Evolutionary conservation across 2,329 filamentous ascomycete genomes (phyloP).

Genomic region (Beauveria australis): DNA sequence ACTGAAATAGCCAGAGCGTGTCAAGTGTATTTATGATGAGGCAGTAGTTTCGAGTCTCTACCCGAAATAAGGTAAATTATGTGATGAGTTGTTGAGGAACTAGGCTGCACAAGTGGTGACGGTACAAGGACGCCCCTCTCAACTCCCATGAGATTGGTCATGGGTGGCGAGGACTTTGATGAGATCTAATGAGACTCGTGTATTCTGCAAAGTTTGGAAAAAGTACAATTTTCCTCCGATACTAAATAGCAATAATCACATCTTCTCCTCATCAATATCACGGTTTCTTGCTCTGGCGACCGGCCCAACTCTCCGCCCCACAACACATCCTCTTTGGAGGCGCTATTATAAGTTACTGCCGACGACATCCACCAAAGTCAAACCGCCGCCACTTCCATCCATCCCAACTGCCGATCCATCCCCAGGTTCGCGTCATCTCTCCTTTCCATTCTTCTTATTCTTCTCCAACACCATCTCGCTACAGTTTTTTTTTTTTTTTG

Average conservation of each 20-base stretch:
- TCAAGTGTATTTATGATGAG: slow-evolving; percentile 29
- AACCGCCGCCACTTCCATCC: neutral
- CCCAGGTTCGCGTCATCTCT: neutral
- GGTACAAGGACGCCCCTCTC: neutral
- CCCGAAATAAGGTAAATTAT: slow-evolving; percentile 17
- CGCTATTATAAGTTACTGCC: too few species aligned
- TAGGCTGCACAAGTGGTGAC: neutral
- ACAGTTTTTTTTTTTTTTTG: neutral
- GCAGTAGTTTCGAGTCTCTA: slow-evolving; percentile 23
- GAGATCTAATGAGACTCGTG: too few species aligned
- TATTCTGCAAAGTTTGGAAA: too few species aligned
- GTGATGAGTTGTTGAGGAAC: slow-evolving; percentile 2
- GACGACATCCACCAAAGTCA: neutral
- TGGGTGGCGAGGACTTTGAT: too few species aligned
- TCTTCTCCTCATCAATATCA: too few species aligned
- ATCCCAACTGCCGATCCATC: too few species aligned
- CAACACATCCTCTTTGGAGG: neutral
- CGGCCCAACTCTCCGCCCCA: neutral
- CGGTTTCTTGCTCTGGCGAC: neutral
- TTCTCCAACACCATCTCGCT: too few species aligned
- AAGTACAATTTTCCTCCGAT: too few species aligned
- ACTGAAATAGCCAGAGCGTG: slow-evolving; percentile 33
- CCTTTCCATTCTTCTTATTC: too few species aligned
- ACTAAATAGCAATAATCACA: too few species aligned
- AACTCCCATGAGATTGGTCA: neutral